These are phyloP conservation scores for Rosellinia necatrix DNA, from an alignment of 2,329 filamentous ascomycete species.

Conservation along the genomic window DNA sequence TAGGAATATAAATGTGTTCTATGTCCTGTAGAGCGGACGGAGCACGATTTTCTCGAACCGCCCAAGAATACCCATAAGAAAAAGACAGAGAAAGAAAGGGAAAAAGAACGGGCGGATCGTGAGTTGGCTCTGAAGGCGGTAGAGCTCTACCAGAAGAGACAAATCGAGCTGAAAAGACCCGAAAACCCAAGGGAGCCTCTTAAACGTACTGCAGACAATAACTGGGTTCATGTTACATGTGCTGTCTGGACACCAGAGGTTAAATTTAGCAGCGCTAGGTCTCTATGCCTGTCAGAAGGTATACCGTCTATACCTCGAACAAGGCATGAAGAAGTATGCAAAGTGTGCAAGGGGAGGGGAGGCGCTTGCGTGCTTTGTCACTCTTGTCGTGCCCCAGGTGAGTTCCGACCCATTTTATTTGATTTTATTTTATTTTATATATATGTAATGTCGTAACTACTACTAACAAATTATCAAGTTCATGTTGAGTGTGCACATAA, in stretches of 20 bases:
- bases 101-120: slow-evolving; percentile 84
- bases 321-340: slow-evolving; percentile 79
- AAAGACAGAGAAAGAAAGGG: slow-evolving; percentile 82
- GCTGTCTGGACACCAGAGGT: slow-evolving; percentile 91
- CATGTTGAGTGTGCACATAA: slow-evolving; percentile 92
- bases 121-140: slow-evolving; percentile 80
- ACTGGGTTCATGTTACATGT: slow-evolving; percentile 96
- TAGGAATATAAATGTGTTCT: slow-evolving; percentile 90
- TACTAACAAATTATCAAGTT: slow-evolving; percentile 52
- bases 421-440: no score
- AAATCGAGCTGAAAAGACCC: slow-evolving; percentile 83
- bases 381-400: slow-evolving; percentile 64
- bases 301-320: slow-evolving; percentile 78
- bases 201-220: slow-evolving; percentile 93
- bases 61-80: slow-evolving; percentile 87
- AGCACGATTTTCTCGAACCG: slow-evolving; percentile 82
- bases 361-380: slow-evolving; percentile 87
- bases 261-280: slow-evolving; percentile 84
- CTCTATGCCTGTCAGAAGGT: slow-evolving; percentile 85
- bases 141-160: slow-evolving; percentile 80
- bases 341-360: slow-evolving; percentile 74
- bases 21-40: slow-evolving; percentile 81
- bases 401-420: slow-evolving; percentile 33
- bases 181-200: slow-evolving; percentile 84
- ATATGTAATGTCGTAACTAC: no score